Conservation (phyloP, 2,329 filamentous ascomycete species). For the Leptographium galeiforme region DNA sequence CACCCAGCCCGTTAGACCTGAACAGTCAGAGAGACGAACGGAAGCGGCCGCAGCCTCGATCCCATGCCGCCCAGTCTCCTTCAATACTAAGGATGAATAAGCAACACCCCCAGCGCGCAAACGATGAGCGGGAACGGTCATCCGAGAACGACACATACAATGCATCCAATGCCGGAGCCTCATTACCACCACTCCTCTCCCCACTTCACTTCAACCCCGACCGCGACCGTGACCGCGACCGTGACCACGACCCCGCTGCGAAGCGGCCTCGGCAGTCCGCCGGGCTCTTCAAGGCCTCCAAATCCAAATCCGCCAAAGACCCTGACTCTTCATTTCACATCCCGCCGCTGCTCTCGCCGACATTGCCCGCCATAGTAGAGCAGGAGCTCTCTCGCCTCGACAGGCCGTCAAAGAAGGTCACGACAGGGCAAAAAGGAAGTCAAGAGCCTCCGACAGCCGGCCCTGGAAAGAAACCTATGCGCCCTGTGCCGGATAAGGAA, state of each 20-base stretch:
- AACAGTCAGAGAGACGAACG: slow-evolving; percentile 7
- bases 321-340: slow-evolving; percentile 21
- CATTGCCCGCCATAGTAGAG: slow-evolving; percentile 38
- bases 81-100: background rate
- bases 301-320: slow-evolving; percentile 15
- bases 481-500: slow-evolving; percentile 13
- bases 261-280: slow-evolving; percentile 10
- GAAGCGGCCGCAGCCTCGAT: background rate
- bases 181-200: slow-evolving; percentile 1
- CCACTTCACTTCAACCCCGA: slow-evolving; percentile 2
- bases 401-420: slow-evolving; percentile 13
- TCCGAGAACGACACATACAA: background rate
- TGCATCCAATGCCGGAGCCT: background rate
- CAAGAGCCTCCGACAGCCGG: slow-evolving; percentile 19
- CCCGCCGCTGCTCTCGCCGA: slow-evolving; percentile 41
- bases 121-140: background rate
- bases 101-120: background rate
- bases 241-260: slow-evolving; percentile 4
- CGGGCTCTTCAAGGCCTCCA: slow-evolving; percentile 10
- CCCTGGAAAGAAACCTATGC: slow-evolving; percentile 22
- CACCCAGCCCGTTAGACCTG: slow-evolving; percentile 9
- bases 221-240: background rate
- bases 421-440: slow-evolving; percentile 13
- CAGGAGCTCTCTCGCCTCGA: slow-evolving; percentile 27
- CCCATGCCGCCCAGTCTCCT: background rate